Evolutionary conservation across 768 basidiomycete species (phyloP), one percentile per base, ranked within the genome.

Genomic region (Serendipita vermifera): DNA sequence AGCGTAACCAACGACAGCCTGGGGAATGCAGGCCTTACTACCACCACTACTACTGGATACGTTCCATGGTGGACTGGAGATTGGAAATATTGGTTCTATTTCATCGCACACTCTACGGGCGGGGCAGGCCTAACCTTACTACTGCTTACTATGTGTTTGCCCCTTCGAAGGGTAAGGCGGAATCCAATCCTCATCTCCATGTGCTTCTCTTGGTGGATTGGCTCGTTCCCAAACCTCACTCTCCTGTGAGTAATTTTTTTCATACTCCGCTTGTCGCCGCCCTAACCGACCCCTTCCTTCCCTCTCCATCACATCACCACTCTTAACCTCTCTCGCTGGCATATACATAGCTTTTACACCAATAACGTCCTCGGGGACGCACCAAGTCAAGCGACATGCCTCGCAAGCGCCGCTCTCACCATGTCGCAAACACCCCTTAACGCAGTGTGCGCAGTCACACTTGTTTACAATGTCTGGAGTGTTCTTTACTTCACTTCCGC

Each of bases 401-500:
- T 51, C 24, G 46, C 46, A 5, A 51, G 46, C 17, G 46, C 46
- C 26, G 46, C 46, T 31, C 46, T 51, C 46, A 29, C 29, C n/a
- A 51, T 51, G 46, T 22, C 46, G 9, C 46, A 51, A 51, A 51
- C 46, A 31, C 46, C 46, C 7, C 46, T 51, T 31, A 51, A 51
- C 32, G 46, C 46, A 7, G 46, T 27, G 9, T 51, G 46, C 24
- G 46, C 46, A 4, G 46, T 51, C 22, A 29, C 32, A 11, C 46
- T 51, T 31, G 46, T 51, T 9, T 51, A 51, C 46, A 51, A 51
- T 29, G 46, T 51, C 46, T 51, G 46, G 46, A 51, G 46, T n/a
- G 29, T 51, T 7, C 46, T 51, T 22, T 31, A 51, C 29, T 51
- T 51, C 31, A 51, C 46, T 4, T 20, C 46, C 9, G 46, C 46